A percentile compares a stretch with the other conserved stretches of the same genome.
phyloP scores from a whole-genome alignment of 179 eudicot species.

The Gypsophila paniculata region DNA sequence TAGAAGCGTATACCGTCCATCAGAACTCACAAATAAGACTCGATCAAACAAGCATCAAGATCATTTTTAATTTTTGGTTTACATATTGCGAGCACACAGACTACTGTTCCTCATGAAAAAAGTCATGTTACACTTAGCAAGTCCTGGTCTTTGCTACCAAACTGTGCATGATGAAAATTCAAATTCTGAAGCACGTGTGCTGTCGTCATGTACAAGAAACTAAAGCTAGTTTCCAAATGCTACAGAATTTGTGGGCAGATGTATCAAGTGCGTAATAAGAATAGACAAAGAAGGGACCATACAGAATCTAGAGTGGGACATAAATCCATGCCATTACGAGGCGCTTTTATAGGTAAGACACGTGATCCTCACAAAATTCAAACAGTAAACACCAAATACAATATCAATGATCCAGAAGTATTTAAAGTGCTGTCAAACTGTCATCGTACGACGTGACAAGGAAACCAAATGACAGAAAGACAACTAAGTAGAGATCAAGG shows the following conservation, averaged over 20 bases:
- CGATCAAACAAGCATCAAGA: background rate
- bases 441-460: background rate
- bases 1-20: no score
- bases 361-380: no score
- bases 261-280: background rate
- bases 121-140: constrained; percentile 5
- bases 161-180: background rate
- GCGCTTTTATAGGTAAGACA: no score
- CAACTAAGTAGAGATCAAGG: background rate
- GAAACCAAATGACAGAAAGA: constrained; percentile 2
- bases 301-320: background rate
- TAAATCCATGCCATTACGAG: background rate
- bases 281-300: background rate
- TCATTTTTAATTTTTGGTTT: no score
- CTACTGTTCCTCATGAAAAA: background rate
- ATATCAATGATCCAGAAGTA: background rate
- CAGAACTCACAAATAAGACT: background rate
- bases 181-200: constrained; percentile 3
- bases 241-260: background rate
- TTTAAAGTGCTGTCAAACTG: background rate
- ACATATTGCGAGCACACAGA: background rate
- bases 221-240: background rate
- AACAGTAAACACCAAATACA: background rate
- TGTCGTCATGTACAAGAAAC: background rate
- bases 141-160: background rate